Base-by-base conservation (phyloP, 2,329 filamentous ascomycete species). In the Chlorencoelia australis region DNA sequence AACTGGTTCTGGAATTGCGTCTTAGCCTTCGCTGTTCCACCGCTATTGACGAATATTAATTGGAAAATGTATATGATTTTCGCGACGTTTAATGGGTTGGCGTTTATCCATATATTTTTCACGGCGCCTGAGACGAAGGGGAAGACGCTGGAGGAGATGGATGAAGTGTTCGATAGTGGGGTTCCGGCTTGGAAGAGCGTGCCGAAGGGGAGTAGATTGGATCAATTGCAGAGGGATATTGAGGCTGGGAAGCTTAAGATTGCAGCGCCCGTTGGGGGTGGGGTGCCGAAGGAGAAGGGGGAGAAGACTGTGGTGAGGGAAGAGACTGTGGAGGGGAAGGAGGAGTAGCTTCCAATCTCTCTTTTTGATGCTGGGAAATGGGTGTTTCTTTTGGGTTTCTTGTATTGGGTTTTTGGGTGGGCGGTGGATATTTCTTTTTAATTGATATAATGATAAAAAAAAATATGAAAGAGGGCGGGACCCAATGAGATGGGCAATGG, bases 1-100 rank as follows among this genome's bases (percentile, higher is more conserved):
- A 88, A 88, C 60, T 88, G 82, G 82, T 58, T 79, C 7, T 63
- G 79, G 45, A 88, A 87, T 59, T 88, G 82, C 69, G 0, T 71
- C 0, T 62, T 79, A 3, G 67, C 68, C 9, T 71, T 71, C 40
- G 65, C 59, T 7, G 68, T 71, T 3, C 68, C 68, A 1, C 68
- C 66, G 1, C 52, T 69, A 27, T 49, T 71, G 13, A 63, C 60
- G 55, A 67, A 67, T 37, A 75, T 47, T 41, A 44, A 40, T 40
- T 34, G 37, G 37, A 40, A 39, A 24, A 75, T 75, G 44, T 88
- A 87, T 59, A 72, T 87, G 57, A 67, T 89, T 45, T 89, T 89
- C 52, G 83, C 70, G 9, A 68, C 75, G 11, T 85, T 86, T 64
- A 82, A 81, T 54, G 68, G 68, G 1, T 66, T 67, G 5, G 81